Evolutionary conservation across 345 rosid species (phyloP), one percentile per base, ranked within the genome.

Genomic region (Hevea brasiliensis): DNA sequence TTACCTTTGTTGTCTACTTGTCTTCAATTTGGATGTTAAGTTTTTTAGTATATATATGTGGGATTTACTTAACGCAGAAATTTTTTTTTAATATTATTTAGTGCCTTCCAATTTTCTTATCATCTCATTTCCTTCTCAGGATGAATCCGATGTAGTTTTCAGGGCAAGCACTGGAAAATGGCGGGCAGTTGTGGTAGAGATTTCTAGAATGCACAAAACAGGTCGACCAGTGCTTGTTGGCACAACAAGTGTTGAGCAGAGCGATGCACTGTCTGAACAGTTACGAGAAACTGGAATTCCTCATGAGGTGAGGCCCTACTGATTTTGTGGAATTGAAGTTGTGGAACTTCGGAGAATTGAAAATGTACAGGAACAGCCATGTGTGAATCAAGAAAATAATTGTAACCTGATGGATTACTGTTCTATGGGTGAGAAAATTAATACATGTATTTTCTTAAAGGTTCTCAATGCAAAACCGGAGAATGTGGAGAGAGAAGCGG

Each of bases 401-500:
- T 48, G 8, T 27, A 29, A 41, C 27, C 18, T 37, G 32, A 58
- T 18, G 27, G 35, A 12, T 51, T 41, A 23, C 40, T 40, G 18
- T 67, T 59, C 27, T 70, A 0, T 53, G 48, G 10, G 24, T 67
- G 54, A 57, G 73, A 51, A 45, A 79, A 44, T 42, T 75, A 66
- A 76, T 73, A 62, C 57, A 63, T 73, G 21, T 74, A 7, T 77
- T 77, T 58, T 76, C 67, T 73, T 59, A 50, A 83, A 94, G 98
- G 97, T 94, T 70, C 97, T 94, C 74, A 94, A 94, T 84, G 98
- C 98, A 60, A 94, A 94, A 82, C 98, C 98, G 48, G 97, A 94
- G 85, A 94, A 94, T 86, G 98, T 94, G 78, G 98, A 94, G 85
- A 89, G 98, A 83, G 98, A 94, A 88, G 98, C 98, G 48, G 98